Base-by-base conservation (phyloP, 179 eudicot genomes). In the Silene coronaria region DNA sequence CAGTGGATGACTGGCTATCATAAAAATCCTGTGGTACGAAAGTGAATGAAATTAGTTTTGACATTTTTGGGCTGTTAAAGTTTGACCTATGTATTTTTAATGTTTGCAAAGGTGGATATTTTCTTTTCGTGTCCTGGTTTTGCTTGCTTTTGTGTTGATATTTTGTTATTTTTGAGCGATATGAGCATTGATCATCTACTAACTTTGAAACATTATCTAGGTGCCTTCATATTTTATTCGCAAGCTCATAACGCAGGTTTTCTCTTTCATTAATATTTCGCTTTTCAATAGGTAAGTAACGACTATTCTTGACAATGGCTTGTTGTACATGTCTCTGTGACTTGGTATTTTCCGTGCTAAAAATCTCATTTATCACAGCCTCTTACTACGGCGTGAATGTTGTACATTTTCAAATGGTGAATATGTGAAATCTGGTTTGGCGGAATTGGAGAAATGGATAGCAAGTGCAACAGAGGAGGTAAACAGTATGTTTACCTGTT, bases 391-490 rank as follows among this genome's bases (percentile, higher is more conserved):
- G 42, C 97, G 99, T 80, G 99, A 96, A 85, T 96, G 99, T 76
- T 96, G 99, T 84, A 96, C 96, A 64, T 96, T 96, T 87, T 87
- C 93, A 63, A 96, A 96, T 75, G 99, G 99, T 66, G 99, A 96
- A 83, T 96, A 96, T 80, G 97, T 96, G 48, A 96, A 96, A 87
- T 96, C 99, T 85, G 98, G 99, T 65, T 81, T 96, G 73, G 96
- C 96, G 30, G 99, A 96, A 80, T 79, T 96, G 48, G 99, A 96
- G 69, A 96, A 93, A 81, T 96, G 99, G 99, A 91, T 96, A 45
- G 93, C 85, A 72, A 82, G 79, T 86, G 88, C 91, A 16, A 88
- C 86, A 21, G 97, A 91, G 76, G 99, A 96, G 98, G 99, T 96
- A 76, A 71, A 23, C 1, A 22, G 2, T 58, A 27, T 65, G 38